Conservation (phyloP, 306 rosid species). For the Comarum palustre region DNA sequence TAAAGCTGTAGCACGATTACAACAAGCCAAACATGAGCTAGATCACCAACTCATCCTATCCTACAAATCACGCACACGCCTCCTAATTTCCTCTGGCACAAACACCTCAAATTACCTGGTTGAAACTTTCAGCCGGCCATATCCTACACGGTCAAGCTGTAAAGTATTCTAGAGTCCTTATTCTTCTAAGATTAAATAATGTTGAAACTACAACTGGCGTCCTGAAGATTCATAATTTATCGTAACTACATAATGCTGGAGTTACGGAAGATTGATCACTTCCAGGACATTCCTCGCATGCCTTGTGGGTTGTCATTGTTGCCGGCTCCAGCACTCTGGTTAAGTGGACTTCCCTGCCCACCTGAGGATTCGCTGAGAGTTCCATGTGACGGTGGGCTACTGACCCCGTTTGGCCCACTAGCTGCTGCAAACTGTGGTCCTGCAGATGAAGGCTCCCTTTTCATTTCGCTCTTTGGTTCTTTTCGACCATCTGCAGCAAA, state of each 20-base stretch:
- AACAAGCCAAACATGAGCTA: background rate
- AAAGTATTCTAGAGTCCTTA: conserved; percentile 19
- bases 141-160: conserved; percentile 14
- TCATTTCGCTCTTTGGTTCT: conserved; percentile 33
- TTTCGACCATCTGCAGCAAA: conserved; percentile 45
- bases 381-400: conserved; percentile 40
- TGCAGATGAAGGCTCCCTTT: conserved; percentile 21
- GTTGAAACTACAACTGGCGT: conserved; percentile 31
- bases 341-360: conserved; percentile 43
- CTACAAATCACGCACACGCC: conserved; percentile 1
- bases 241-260: background rate
- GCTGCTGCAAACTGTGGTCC: conserved; percentile 25
- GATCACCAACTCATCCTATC: conserved; percentile 4
- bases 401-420: conserved; percentile 36
- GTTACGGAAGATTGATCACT: conserved; percentile 27
- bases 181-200: conserved; percentile 27
- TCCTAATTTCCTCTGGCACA: conserved; percentile 17
- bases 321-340: conserved; percentile 44
- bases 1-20: background rate
- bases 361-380: conserved; percentile 48
- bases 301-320: conserved; percentile 47
- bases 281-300: conserved; percentile 57
- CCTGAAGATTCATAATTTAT: background rate
- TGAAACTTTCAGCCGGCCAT: conserved; percentile 22
- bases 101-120: conserved; percentile 12